Percentiles rank a stretch among this genome's conserved stretches.
Evolutionary conservation across 106 monocot genomes (phyloP).

Genomic region (Dendrobium huoshanense): DNA sequence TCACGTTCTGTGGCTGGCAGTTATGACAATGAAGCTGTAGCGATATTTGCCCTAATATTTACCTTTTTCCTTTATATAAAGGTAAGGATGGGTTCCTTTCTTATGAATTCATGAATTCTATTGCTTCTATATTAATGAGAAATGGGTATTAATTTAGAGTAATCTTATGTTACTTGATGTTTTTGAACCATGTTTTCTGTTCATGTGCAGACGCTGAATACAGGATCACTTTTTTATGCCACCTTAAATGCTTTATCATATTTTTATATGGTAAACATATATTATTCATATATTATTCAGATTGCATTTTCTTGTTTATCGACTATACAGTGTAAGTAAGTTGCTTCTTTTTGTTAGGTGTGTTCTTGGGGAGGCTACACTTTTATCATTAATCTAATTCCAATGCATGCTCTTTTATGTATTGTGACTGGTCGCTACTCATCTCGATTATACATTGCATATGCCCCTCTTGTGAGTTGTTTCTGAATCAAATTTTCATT

Average conservation of each 20-base stretch:
- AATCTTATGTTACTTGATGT: background rate
- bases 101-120: background rate
- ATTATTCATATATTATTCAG: background rate
- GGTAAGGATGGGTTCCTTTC: conserved; percentile 26
- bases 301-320: background rate
- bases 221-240: conserved; percentile 96
- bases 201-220: conserved; percentile 80
- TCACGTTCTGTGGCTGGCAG: conserved; percentile 98
- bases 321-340: background rate
- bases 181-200: background rate
- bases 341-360: conserved; percentile 39
- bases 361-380: conserved; percentile 99
- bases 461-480: conserved; percentile 94
- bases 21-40: conserved; percentile 99
- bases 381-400: conserved; percentile 98
- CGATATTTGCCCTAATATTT: conserved; percentile 95
- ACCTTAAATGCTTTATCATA: conserved; percentile 91
- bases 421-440: conserved; percentile 97
- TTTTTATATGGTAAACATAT: conserved; percentile 86
- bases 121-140: background rate
- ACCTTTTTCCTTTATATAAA: conserved; percentile 98
- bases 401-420: conserved; percentile 93
- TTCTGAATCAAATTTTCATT: background rate
- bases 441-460: conserved; percentile 90
- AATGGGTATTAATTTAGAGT: background rate